These are phyloP conservation scores for Acacia concinna DNA, from an alignment of 331 rosid species.

Conservation along the genomic window DNA sequence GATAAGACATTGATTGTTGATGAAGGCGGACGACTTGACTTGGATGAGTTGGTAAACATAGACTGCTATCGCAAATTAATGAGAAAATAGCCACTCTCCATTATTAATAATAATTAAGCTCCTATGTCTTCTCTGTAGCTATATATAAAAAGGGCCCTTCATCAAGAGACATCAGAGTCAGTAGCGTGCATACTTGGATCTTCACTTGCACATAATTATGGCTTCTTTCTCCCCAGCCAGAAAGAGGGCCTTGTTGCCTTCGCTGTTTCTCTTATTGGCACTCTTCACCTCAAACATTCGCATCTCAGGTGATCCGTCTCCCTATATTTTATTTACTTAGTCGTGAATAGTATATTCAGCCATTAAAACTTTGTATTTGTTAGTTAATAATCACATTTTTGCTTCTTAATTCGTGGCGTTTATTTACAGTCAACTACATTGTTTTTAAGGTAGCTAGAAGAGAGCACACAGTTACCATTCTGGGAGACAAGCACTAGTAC, in stretches of 20 bases:
- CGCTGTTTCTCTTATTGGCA: neutral
- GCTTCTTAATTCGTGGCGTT: too few species aligned
- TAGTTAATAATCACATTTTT: neutral
- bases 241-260: neutral
- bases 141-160: neutral
- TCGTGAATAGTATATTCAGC: neutral
- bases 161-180: neutral
- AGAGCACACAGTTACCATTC: neutral
- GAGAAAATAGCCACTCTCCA: neutral
- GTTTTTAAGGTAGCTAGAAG: too few species aligned
- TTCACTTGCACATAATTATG: neutral
- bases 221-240: neutral
- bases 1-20: neutral
- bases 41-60: conserved; percentile 16
- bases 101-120: neutral
- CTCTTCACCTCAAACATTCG: neutral
- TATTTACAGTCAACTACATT: neutral
- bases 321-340: neutral
- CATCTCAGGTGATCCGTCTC: conserved; percentile 32
- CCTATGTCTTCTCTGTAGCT: neutral
- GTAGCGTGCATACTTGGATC: neutral
- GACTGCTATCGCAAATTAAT: neutral
- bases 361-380: neutral
- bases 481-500: neutral
- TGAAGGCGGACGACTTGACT: neutral